Conservation (phyloP, 176 grass and related monocot species). For the Zizania latifolia region DNA sequence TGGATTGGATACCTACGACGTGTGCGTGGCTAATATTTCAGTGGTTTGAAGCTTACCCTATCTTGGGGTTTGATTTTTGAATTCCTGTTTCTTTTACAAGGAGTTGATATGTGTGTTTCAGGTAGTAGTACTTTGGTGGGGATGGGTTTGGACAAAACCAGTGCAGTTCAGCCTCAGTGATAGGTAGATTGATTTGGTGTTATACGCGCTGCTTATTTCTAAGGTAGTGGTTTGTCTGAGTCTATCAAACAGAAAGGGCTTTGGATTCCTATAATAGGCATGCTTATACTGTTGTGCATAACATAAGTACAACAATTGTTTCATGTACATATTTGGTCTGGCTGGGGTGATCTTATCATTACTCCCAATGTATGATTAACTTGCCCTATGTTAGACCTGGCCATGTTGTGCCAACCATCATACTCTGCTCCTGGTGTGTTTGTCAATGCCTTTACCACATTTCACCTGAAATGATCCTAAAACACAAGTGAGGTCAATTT, state of each 20-base stretch:
- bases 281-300: not conserved
- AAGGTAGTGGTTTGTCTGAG: not conserved
- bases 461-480: not conserved
- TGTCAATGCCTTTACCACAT: not conserved
- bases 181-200: not conserved
- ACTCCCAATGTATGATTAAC: not conserved
- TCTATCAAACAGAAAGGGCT: not conserved
- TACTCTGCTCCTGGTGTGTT: not conserved
- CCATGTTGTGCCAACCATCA: not conserved
- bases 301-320: not conserved
- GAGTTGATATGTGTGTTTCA: not conserved
- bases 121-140: not conserved
- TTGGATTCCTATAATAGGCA: not conserved
- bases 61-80: conserved; percentile 2
- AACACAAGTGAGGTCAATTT: not conserved
- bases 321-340: not conserved
- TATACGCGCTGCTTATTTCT: not conserved
- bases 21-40: not conserved
- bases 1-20: not conserved
- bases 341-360: not conserved
- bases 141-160: not conserved
- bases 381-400: not conserved
- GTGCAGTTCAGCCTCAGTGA: not conserved
- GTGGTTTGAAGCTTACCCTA: not conserved
- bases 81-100: not conserved